Conservation (phyloP, 1,139 yeast species). For the Pichia norvegensis region DNA sequence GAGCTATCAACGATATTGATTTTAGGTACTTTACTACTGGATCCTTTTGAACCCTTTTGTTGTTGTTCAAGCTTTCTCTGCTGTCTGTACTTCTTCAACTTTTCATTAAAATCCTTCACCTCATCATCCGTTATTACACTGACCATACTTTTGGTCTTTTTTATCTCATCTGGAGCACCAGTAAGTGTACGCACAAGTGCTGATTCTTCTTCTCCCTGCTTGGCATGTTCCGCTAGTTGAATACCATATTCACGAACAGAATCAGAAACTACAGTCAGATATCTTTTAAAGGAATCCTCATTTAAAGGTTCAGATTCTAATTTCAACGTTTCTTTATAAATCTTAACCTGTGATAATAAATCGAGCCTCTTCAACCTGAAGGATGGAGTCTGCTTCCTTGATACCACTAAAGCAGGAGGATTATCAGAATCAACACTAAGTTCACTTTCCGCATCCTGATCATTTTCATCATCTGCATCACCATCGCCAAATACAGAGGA, state of each 20-base stretch:
- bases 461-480: background rate
- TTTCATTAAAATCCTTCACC: conserved; percentile 11
- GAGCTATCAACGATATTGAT: conserved; percentile 8
- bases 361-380: conserved; percentile 18
- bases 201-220: conserved; percentile 26
- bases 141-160: conserved; percentile 16
- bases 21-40: conserved; percentile 5
- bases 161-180: conserved; percentile 26
- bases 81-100: conserved; percentile 9
- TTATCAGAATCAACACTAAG: conserved; percentile 15
- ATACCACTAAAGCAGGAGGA: conserved; percentile 14
- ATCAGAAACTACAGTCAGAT: conserved; percentile 24
- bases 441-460: conserved; percentile 5
- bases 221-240: conserved; percentile 28
- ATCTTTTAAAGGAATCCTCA: conserved; percentile 25
- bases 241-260: conserved; percentile 28
- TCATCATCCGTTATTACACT: conserved; percentile 2
- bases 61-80: conserved; percentile 8
- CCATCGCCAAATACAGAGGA: background rate
- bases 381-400: conserved; percentile 12
- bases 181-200: conserved; percentile 28
- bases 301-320: conserved; percentile 20
- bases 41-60: background rate
- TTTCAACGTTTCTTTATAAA: conserved; percentile 20
- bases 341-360: conserved; percentile 20